Evolutionary conservation across 2,329 filamentous ascomycete genomes (phyloP).

Genomic region (Torrubiella hemipterigena): DNA sequence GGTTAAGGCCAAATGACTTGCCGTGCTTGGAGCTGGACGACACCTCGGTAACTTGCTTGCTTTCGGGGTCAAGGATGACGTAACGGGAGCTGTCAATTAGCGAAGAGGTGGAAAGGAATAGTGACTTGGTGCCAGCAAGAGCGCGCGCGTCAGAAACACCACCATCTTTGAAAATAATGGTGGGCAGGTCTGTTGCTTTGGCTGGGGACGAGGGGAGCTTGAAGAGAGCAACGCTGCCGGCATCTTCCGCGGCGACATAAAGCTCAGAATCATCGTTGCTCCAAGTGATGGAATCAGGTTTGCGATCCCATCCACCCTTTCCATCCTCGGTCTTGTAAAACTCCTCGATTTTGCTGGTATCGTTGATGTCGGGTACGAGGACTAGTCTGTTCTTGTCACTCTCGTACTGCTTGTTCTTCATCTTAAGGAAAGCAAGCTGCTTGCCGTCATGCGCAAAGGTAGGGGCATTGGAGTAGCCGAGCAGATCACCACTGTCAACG

Average conservation of each 20-base stretch:
- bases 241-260: slow-evolving; percentile 62
- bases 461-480: slow-evolving; percentile 54
- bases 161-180: slow-evolving; percentile 38
- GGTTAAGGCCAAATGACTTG: slow-evolving; percentile 52
- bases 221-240: slow-evolving; percentile 51
- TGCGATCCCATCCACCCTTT: slow-evolving; percentile 49
- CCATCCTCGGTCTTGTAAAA: slow-evolving; percentile 51
- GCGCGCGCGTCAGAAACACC: slow-evolving; percentile 40
- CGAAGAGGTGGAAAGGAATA: slow-evolving; percentile 58
- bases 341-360: slow-evolving; percentile 46
- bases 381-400: slow-evolving; percentile 58
- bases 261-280: slow-evolving; percentile 48
- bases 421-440: slow-evolving; percentile 64
- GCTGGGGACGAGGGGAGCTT: slow-evolving; percentile 43
- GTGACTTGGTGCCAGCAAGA: slow-evolving; percentile 31
- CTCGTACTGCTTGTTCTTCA: slow-evolving; percentile 69
- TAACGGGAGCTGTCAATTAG: slow-evolving; percentile 64
- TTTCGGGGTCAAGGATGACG: slow-evolving; percentile 39
- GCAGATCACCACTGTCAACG: slow-evolving; percentile 40
- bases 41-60: slow-evolving; percentile 27
- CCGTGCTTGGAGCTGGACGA: slow-evolving; percentile 58
- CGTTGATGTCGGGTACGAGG: slow-evolving; percentile 47
- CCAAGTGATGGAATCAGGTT: slow-evolving; percentile 46
- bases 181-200: slow-evolving; percentile 34
- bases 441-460: slow-evolving; percentile 64